These are phyloP conservation scores for Thielaviopsis cerberus DNA, from an alignment of 2,329 filamentous ascomycete species.

Conservation along the genomic window DNA sequence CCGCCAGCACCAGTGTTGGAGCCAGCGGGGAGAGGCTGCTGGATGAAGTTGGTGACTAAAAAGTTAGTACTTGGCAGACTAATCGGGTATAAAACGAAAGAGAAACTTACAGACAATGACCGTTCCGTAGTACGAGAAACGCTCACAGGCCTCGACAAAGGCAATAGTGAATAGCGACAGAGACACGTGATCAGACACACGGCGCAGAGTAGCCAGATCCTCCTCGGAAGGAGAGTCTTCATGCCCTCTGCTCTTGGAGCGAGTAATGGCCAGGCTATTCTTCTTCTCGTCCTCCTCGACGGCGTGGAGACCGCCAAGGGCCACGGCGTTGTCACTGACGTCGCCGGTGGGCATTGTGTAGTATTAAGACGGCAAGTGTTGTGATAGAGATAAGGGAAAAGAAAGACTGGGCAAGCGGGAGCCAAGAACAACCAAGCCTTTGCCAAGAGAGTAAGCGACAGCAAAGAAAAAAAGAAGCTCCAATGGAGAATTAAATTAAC, in stretches of 20 bases:
- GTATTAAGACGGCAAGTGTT: background rate
- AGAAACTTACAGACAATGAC: constrained; percentile 44
- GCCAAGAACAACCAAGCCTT: background rate
- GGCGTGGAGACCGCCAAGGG: constrained; percentile 16
- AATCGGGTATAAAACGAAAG: no score
- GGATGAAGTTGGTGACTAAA: constrained; percentile 41
- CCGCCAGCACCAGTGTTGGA: constrained; percentile 33
- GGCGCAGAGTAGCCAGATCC: constrained; percentile 32
- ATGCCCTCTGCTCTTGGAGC: constrained; percentile 11
- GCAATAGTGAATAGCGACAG: constrained; percentile 43
- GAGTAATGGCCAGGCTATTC: constrained; percentile 15
- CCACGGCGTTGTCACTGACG: constrained; percentile 20
- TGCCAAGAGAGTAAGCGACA: background rate
- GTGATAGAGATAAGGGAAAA: background rate
- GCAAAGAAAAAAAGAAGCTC: background rate
- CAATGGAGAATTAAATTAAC: background rate
- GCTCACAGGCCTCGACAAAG: constrained; percentile 51
- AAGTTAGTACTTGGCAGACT: background rate
- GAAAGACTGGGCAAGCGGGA: background rate
- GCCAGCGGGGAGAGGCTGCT: constrained; percentile 34
- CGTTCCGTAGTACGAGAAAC: constrained; percentile 55
- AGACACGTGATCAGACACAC: constrained; percentile 38
- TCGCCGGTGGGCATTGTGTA: constrained; percentile 18
- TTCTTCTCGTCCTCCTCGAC: constrained; percentile 17
- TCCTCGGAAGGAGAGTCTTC: constrained; percentile 27